Evolutionary conservation across 2,329 filamentous ascomycete species (phyloP).

Genomic region (Aspergillus niger): DNA sequence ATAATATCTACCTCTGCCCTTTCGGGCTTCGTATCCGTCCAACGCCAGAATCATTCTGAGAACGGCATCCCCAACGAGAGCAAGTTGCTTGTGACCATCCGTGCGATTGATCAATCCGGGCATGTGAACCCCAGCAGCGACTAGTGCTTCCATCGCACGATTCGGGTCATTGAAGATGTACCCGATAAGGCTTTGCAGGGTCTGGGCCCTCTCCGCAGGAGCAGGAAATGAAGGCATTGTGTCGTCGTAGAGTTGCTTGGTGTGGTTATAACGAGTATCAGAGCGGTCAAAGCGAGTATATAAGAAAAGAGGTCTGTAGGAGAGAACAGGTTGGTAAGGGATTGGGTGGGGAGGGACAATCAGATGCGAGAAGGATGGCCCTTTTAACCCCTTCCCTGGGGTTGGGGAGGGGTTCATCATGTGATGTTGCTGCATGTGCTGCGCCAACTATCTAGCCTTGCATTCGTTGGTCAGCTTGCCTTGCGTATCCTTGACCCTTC

Average conservation of each 20-base stretch:
- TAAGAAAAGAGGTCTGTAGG: neutral
- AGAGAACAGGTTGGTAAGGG: too few relatives aligned
- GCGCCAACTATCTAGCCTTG: too few relatives aligned
- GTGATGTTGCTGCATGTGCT: neutral
- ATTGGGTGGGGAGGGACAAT: neutral
- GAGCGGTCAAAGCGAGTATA: neutral
- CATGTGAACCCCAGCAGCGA: neutral
- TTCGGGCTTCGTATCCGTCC: neutral
- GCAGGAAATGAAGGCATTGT: neutral
- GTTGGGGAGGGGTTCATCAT: neutral
- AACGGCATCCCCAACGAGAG: slow-evolving; percentile 10
- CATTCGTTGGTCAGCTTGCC: too few relatives aligned
- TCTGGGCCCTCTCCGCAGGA: neutral
- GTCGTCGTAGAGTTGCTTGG: neutral
- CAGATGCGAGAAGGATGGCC: neutral
- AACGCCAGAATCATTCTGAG: neutral
- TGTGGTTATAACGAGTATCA: neutral
- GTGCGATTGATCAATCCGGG: neutral
- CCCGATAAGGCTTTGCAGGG: neutral
- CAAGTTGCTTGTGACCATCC: slow-evolving; percentile 13
- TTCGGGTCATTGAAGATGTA: neutral
- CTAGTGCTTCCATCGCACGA: neutral
- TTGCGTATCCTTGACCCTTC: too few relatives aligned
- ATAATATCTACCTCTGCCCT: neutral
- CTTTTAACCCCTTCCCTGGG: neutral